Base-by-base conservation (phyloP, 768 basidiomycete species). In the Mycena filopes region DNA sequence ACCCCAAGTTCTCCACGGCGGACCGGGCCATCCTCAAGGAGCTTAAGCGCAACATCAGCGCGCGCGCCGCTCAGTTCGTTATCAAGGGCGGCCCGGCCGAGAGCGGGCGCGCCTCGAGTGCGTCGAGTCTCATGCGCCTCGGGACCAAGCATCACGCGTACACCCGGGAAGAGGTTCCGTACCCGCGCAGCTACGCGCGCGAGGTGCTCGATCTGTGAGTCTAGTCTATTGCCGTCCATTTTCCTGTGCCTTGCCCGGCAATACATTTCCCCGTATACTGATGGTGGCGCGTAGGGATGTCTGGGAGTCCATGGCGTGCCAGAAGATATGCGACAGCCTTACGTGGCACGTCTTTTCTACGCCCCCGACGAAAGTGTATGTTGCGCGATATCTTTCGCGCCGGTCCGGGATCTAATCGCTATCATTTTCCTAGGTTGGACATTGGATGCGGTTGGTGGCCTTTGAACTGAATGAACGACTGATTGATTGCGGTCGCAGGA, bases 151-250 rank as follows among this genome's bases (percentile, higher is more conserved):
- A 91, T 63, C 90, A 92, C 74, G 80, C 85, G 16, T 87, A 80
- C 69, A 66, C 74, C 7, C 72, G 74, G 40, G 72, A 80, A 18
- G 83, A 85, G 49, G 90, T 88, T 6, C 90, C 91, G 15, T 93
- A 91, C 73, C 90, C 91, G 10, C 80, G 88, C 66, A 86, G 83
- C 70, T 92, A 90, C 71, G 89, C 87, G 60, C 77, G 83, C 20
- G 82, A 85, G 33, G 85, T 87, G 41, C 73, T 91, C 26, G 91
- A 92, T 77, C 72, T 89, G 91, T 92, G 72, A 80, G 90, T 86
- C 26, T 36, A 36, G 36, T 9, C 36, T 36, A 11, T 36, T 36
- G 36, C 15, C 15, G 36, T 36, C 15, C 36, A 15, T 36, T 15
- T 36, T 4, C 36, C 11, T 36, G 36, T 36, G 36, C 36, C 10